Evolutionary conservation across 805 yeast species (phyloP).

Genomic region (Ogataea henricii): DNA sequence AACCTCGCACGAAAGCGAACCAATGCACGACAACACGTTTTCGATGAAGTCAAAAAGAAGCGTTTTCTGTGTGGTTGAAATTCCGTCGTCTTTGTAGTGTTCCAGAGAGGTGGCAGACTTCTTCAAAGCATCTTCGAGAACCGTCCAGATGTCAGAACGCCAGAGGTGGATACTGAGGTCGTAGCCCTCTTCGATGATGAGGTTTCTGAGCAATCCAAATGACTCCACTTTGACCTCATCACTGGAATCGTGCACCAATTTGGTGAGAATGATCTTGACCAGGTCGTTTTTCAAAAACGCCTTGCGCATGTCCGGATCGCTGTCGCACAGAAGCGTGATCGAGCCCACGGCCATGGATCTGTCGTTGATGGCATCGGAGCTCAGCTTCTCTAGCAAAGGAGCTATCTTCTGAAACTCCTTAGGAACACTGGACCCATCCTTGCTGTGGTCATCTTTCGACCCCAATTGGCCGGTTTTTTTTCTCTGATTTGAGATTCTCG

Average conservation of each 20-base stretch:
- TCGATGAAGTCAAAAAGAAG: constrained; percentile 69
- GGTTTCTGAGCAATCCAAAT: constrained; percentile 76
- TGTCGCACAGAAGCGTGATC: constrained; percentile 66
- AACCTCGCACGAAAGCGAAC: constrained; percentile 60
- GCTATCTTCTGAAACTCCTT: constrained; percentile 49
- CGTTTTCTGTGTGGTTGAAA: constrained; percentile 37
- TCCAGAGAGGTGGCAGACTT: constrained; percentile 53
- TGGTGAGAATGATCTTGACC: constrained; percentile 62
- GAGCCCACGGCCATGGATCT: constrained; percentile 76
- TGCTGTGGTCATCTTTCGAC: neutral
- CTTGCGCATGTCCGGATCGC: constrained; percentile 60
- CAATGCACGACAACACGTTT: constrained; percentile 67
- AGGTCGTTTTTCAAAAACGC: constrained; percentile 71
- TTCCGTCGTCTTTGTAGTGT: constrained; percentile 36
- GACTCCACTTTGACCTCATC: constrained; percentile 80
- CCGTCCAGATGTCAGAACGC: constrained; percentile 76
- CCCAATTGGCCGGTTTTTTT: constrained; percentile 15
- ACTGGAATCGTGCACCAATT: constrained; percentile 63
- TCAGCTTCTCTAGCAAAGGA: constrained; percentile 68
- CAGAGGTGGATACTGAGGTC: constrained; percentile 74
- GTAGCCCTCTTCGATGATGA: constrained; percentile 85
- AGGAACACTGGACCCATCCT: constrained; percentile 4
- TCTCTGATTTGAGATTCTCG: constrained; percentile 45
- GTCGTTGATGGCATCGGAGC: constrained; percentile 67
- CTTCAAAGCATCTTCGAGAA: constrained; percentile 51